phyloP scores from a whole-genome alignment of 139 green algal species.

The Micractinium sp. region DNA sequence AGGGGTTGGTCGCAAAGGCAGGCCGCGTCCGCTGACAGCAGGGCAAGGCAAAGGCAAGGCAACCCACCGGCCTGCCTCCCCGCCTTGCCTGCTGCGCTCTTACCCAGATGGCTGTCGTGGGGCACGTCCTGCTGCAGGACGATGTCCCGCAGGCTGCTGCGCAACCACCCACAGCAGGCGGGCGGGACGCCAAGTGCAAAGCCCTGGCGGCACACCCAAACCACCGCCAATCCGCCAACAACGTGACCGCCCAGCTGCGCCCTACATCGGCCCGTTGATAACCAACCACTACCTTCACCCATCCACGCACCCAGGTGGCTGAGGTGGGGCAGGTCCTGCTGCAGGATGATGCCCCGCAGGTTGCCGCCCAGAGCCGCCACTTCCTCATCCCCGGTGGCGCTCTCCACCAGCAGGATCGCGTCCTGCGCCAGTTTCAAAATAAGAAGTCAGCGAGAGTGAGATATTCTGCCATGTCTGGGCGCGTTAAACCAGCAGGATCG shows the following conservation, averaged over 20 bases:
- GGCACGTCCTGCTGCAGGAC: too few species aligned
- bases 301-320: conserved; percentile 80
- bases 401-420: conserved; percentile 71
- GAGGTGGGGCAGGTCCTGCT: conserved; percentile 94
- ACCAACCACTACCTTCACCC: background rate
- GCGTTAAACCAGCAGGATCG: too few species aligned
- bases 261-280: too few species aligned
- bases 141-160: background rate
- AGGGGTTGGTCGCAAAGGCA: background rate
- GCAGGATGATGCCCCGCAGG: conserved; percentile 85
- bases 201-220: too few species aligned
- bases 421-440: background rate
- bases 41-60: background rate
- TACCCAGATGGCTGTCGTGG: too few species aligned
- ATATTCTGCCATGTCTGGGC: too few species aligned
- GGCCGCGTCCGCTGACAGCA: background rate
- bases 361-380: conserved; percentile 71
- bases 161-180: background rate
- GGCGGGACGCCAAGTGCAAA: too few species aligned
- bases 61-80: background rate
- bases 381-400: conserved; percentile 95
- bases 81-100: too few species aligned
- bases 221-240: too few species aligned
- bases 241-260: too few species aligned
- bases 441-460: background rate